phyloP scores from a whole-genome alignment of 495 filamentous ascomycete species.

The Penicillium tannophilum region DNA sequence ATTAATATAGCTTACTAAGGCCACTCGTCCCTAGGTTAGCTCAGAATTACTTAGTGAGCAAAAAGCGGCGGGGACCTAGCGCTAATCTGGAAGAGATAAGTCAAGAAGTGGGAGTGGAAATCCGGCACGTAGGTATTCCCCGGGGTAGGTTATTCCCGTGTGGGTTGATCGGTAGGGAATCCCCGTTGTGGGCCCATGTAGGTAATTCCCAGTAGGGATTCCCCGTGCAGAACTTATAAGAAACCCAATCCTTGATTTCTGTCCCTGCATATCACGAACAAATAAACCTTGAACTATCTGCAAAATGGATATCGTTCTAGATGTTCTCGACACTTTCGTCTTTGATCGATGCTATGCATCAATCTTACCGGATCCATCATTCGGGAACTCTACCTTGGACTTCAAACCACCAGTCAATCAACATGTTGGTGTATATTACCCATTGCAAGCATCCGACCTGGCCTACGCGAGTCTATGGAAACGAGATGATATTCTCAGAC shows the following conservation, averaged over 20 bases:
- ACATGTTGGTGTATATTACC: slow-evolving; percentile 57
- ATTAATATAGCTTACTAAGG: too few species aligned
- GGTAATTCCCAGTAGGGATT: slow-evolving; percentile 7
- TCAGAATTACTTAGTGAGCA: too few species aligned
- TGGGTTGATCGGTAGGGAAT: slow-evolving; percentile 6
- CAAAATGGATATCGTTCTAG: slow-evolving; percentile 79
- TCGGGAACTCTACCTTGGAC: slow-evolving; percentile 17
- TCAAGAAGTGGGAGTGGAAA: too few species aligned
- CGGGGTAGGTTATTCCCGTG: neutral
- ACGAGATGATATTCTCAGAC: slow-evolving; percentile 67
- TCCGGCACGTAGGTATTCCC: neutral
- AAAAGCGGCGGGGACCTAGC: too few species aligned
- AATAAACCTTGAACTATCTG: neutral
- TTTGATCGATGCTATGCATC: slow-evolving; percentile 71
- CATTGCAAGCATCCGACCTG: slow-evolving; percentile 59
- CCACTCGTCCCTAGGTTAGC: too few species aligned
- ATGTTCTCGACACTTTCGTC: slow-evolving; percentile 69
- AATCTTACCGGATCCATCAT: slow-evolving; percentile 52
- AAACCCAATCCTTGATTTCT: neutral
- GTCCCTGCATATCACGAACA: neutral
- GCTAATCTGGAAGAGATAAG: too few species aligned
- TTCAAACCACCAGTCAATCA: slow-evolving; percentile 19
- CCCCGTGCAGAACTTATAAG: slow-evolving; percentile 7
- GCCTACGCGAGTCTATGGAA: slow-evolving; percentile 69
- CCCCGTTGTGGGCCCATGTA: slow-evolving; percentile 16